phyloP scores from a whole-genome alignment of 345 rosid genomes.

The Gossypium turneri region DNA sequence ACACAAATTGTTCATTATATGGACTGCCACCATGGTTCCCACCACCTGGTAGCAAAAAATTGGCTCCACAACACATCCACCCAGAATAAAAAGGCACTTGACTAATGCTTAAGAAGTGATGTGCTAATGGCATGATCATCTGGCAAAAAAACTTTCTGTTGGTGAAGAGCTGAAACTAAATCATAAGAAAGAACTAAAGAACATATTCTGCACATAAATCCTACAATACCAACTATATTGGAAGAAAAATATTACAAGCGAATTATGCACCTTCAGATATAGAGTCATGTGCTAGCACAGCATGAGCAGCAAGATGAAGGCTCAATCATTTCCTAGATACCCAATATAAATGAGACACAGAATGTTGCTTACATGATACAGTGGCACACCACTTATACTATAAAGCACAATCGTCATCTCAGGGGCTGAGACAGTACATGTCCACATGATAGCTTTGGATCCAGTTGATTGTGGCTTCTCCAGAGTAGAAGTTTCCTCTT shows the following conservation, averaged over 20 bases:
- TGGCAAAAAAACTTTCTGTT: neutral
- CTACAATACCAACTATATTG: neutral
- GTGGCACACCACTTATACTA: slow-evolving; percentile 48
- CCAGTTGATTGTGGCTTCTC: slow-evolving; percentile 48
- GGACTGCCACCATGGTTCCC: neutral
- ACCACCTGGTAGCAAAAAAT: neutral
- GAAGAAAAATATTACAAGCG: neutral
- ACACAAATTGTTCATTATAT: neutral
- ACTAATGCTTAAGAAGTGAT: neutral
- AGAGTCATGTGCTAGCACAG: slow-evolving; percentile 4
- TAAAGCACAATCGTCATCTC: slow-evolving; percentile 80
- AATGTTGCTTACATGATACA: slow-evolving; percentile 79
- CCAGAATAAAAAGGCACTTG: slow-evolving; percentile 4
- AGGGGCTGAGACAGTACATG: slow-evolving; percentile 92
- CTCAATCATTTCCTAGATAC: neutral
- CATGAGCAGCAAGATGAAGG: neutral
- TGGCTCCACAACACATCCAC: neutral
- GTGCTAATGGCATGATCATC: neutral
- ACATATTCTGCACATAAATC: slow-evolving; percentile 7
- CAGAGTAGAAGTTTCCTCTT: slow-evolving; percentile 37
- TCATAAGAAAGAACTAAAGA: neutral
- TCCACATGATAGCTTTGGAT: slow-evolving; percentile 73
- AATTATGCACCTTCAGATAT: slow-evolving; percentile 4
- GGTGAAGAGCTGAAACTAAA: neutral
- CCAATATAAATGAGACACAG: slow-evolving; percentile 11